Percentiles rank a stretch among this genome's conserved stretches.
These are phyloP conservation scores for Chaetomiaceae sp. DNA, from an alignment of 2,329 filamentous ascomycete genomes.

Conservation along the genomic window DNA sequence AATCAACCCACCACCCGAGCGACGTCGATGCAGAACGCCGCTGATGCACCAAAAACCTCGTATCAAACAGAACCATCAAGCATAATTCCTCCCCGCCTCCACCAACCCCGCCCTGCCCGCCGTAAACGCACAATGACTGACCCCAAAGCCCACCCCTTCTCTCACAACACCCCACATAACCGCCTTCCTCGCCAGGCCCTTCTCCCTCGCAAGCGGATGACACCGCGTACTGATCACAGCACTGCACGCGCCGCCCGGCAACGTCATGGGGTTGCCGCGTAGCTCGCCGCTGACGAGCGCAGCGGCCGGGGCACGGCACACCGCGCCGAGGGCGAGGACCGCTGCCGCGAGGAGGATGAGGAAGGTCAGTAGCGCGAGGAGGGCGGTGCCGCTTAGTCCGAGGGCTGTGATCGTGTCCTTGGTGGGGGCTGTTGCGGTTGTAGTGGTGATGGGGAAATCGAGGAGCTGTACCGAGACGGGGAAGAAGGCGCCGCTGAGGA, in stretches of 20 bases:
- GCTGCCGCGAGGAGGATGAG: conserved; percentile 35
- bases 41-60: background rate
- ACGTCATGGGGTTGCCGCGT: conserved; percentile 43
- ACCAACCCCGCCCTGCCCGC: conserved; percentile 31
- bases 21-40: too few relatives aligned
- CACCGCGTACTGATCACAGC: conserved; percentile 47
- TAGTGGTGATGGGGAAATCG: conserved; percentile 1
- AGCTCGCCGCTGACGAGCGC: conserved; percentile 31
- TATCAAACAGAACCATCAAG: conserved; percentile 19
- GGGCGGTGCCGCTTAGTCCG: conserved; percentile 38
- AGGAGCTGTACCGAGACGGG: conserved; percentile 28
- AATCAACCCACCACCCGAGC: too few relatives aligned
- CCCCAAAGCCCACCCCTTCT: conserved; percentile 32
- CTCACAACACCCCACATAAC: conserved; percentile 43
- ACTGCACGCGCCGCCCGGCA: conserved; percentile 44
- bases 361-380: conserved; percentile 38
- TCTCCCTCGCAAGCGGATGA: conserved; percentile 29
- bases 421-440: background rate
- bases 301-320: conserved; percentile 34
- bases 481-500: conserved; percentile 41
- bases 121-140: conserved; percentile 42
- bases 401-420: conserved; percentile 27
- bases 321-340: conserved; percentile 34
- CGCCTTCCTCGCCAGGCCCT: conserved; percentile 32
- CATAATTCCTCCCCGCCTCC: conserved; percentile 35